Percentiles rank a stretch among this genome's conserved stretches.
phyloP scores from a whole-genome alignment of 73 alveolate genomes.

The Paramecium sexaurelia region DNA sequence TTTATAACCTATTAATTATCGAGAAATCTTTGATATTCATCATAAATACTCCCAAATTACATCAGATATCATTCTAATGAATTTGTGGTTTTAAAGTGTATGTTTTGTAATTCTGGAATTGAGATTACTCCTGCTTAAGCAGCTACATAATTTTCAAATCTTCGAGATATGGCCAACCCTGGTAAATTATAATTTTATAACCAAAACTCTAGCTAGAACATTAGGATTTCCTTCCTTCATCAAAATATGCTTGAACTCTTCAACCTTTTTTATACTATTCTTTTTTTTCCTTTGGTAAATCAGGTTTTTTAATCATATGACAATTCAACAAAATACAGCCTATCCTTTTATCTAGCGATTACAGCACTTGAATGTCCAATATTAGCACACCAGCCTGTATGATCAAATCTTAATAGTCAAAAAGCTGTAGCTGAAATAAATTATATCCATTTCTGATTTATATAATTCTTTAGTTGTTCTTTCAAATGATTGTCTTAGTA shows the following conservation, averaged over 20 bases:
- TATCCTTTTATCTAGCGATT: conserved; percentile 56
- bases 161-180: conserved; percentile 86
- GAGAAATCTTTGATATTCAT: neutral
- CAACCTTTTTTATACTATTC: conserved; percentile 85
- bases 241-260: conserved; percentile 81
- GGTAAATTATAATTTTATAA: conserved; percentile 84
- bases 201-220: conserved; percentile 96
- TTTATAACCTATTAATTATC: conserved; percentile 48
- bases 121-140: conserved; percentile 72
- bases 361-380: conserved; percentile 85
- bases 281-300: conserved; percentile 84
- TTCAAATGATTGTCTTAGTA: conserved; percentile 36
- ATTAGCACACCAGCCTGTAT: conserved; percentile 76
- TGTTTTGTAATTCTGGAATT: conserved; percentile 71
- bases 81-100: conserved; percentile 82
- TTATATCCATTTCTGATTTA: conserved; percentile 73
- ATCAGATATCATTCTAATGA: conserved; percentile 89
- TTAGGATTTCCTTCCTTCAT: conserved; percentile 74
- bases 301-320: conserved; percentile 94
- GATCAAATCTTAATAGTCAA: conserved; percentile 59
- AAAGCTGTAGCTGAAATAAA: conserved; percentile 77
- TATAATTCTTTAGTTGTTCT: conserved; percentile 55
- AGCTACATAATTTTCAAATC: conserved; percentile 80
- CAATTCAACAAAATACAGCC: conserved; percentile 67
- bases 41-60: conserved; percentile 92